Percentiles rank a stretch among this genome's conserved stretches.
Conservation (phyloP, 495 filamentous ascomycete genomes). For the Aspergillus sclerotioniger region DNA sequence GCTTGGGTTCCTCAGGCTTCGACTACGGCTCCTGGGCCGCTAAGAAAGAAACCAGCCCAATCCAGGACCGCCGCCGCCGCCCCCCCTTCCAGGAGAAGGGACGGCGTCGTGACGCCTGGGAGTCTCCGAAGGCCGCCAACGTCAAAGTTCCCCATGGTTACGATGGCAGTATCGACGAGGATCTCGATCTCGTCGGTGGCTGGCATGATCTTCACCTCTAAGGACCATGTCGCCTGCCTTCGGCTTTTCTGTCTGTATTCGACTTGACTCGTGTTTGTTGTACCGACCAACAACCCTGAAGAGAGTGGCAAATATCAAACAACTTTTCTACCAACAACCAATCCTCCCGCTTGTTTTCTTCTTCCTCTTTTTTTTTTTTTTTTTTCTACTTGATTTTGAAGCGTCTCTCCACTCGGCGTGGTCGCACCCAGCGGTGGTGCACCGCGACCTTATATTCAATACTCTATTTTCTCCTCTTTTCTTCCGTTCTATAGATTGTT, state of each 20-base stretch:
- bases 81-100: slow-evolving; percentile 49
- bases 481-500: slow-evolving; percentile 16
- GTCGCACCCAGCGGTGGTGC: slow-evolving; percentile 1
- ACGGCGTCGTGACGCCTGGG: slow-evolving; percentile 60
- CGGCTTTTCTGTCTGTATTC: slow-evolving; percentile 2
- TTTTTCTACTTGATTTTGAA: slow-evolving; percentile 8
- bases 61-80: slow-evolving; percentile 37
- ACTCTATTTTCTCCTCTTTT: slow-evolving; percentile 8
- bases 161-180: slow-evolving; percentile 63
- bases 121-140: slow-evolving; percentile 30
- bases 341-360: slow-evolving; percentile 17
- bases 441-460: slow-evolving; percentile 8
- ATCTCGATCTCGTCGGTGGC: slow-evolving; percentile 86
- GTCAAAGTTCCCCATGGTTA: slow-evolving; percentile 29
- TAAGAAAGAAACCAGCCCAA: slow-evolving; percentile 45
- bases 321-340: slow-evolving; percentile 7
- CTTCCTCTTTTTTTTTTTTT: slow-evolving; percentile 9
- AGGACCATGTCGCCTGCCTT: slow-evolving; percentile 7
- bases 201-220: slow-evolving; percentile 67
- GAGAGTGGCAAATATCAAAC: slow-evolving; percentile 1
- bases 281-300: slow-evolving; percentile 9
- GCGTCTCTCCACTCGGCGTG: not conserved
- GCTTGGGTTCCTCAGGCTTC: slow-evolving; percentile 53
- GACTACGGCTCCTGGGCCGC: slow-evolving; percentile 44
- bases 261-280: slow-evolving; percentile 12